Base-by-base conservation (phyloP, 2,329 filamentous ascomycete genomes). In the Erysiphe neolycopersici region DNA sequence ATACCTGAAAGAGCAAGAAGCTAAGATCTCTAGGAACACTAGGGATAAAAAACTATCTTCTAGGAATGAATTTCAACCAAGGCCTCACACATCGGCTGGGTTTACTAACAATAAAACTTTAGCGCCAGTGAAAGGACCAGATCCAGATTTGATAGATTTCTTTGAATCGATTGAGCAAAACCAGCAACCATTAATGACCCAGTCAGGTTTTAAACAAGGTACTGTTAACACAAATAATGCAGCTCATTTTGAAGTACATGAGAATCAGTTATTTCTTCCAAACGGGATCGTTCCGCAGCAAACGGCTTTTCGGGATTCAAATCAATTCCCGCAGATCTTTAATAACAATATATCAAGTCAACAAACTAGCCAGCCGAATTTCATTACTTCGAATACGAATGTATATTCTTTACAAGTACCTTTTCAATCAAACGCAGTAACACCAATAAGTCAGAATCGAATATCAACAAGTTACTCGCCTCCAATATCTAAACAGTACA, bases 91-190 rank as follows among this genome's bases (percentile, higher is more conserved):
- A 30, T 12, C 6, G 14, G 45, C 49, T 19, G 46, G 47, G 16
- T 58, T 58, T 40, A 46, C 46, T 52, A 53, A 45, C 47, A 52
- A 29, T 45, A 44, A 56, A 22, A 50, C 56, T 17, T 47, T 49
- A 45, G 62, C 61, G 49, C 59, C 62, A 3, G 61, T 32, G 14
- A 83, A 78, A 59, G 74, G 69, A 1, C 73, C 76, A 26, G 75
- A 71, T 51, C 73, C 76, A 26, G 80, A 91, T 63, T 66, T 91
- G 47, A 95, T 92, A 56, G 89, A 87, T 63, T 94, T 92, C 61
- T 93, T 93, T 58, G 87, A 78, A 55, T 85, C 83, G 5, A 93
- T 92, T 53, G 85, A 94, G 55, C 75, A 83, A 56, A 84, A 85
- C 49, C 83, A 89, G 58, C 80, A 80, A 43, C 66, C 76, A 1